Evolutionary conservation across 768 basidiomycete genomes (phyloP), one percentile per base, ranked within the genome.

Genomic region (Calocybe gangraenosa): DNA sequence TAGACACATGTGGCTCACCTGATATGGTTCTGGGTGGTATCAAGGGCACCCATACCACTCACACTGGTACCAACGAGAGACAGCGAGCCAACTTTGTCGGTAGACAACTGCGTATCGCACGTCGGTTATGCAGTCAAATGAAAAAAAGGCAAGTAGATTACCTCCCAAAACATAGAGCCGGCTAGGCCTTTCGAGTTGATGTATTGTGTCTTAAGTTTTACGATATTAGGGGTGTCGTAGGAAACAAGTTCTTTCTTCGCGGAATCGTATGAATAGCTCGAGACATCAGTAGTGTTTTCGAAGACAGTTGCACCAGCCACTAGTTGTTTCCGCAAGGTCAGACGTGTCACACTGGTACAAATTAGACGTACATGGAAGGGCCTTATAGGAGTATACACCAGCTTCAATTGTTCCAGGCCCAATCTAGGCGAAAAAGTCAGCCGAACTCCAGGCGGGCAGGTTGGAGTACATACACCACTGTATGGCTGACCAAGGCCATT

Each of bases 141-240:
- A 22, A 1, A 18, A 28, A 21, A 18, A 34, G 34, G 37, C 10
- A 25, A 56, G 58, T 30, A 32, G 31, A 71, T 68, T 44, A 67
- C 67, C 57, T 83, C 82, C 84, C 85, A 87, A 65, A 81, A 85
- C 84, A 87, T 84, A 40, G 79, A 76, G 2, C 83, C 84, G 8
- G 68, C 84, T 54, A 92, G 69, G 4, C 75, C 73, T 11, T 81
- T 74, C 3, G 70, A 59, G 33, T 68, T 66, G 48, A 87, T 75
- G 56, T 91, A 91, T 42, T 81, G 71, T 2, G 80, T 77, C 64
- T 92, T 92, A 54, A 74, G 53, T 42, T 63, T 70, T 42, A 76
- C 79, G 53, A 89, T 81, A 51, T 78, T 67, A 14, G 85, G 86
- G 0, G 78, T 81, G 58, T 92, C 90, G 62, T 89, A 90, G 3